Percentiles rank a stretch among this genome's conserved stretches.
Evolutionary conservation across 257 asterid species (phyloP).

Genomic region (Euphrasia confusa): DNA sequence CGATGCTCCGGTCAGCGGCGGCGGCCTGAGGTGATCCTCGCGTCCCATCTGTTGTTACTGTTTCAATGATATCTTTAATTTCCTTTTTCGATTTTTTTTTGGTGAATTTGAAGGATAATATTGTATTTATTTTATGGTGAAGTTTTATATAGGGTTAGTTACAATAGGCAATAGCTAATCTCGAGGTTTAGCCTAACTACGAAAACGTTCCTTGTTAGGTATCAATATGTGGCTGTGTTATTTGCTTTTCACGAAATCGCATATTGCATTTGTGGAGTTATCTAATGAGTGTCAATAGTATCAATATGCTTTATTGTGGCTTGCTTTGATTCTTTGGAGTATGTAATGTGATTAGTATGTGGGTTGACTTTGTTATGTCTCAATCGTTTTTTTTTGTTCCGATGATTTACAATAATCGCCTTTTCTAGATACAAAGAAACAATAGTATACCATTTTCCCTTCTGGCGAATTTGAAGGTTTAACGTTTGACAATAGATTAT

Average conservation of each 20-base stretch:
- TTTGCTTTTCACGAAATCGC: neutral
- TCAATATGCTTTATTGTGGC: conserved; percentile 2
- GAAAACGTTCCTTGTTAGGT: neutral
- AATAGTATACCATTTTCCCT: neutral
- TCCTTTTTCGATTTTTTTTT: neutral
- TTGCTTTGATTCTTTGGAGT: neutral
- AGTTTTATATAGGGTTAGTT: neutral
- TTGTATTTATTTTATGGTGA: neutral
- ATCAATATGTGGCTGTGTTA: neutral
- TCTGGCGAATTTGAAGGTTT: conserved; percentile 6
- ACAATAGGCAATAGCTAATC: neutral
- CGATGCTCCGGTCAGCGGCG: conserved; percentile 76
- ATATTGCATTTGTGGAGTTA: neutral
- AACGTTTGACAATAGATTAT: neutral
- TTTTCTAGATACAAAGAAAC: neutral
- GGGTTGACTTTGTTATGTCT: too few species aligned
- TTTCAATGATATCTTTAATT: neutral
- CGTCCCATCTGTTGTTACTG: neutral
- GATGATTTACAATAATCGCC: neutral
- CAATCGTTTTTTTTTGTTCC: too few species aligned
- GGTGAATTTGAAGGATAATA: neutral
- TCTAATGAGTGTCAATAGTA: neutral
- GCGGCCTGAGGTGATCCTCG: conserved; percentile 62
- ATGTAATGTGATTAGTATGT: too few species aligned
- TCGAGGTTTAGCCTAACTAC: neutral